Evolutionary conservation across 352 stramenopile species (phyloP).

Genomic region (Phytophthora ramorum): DNA sequence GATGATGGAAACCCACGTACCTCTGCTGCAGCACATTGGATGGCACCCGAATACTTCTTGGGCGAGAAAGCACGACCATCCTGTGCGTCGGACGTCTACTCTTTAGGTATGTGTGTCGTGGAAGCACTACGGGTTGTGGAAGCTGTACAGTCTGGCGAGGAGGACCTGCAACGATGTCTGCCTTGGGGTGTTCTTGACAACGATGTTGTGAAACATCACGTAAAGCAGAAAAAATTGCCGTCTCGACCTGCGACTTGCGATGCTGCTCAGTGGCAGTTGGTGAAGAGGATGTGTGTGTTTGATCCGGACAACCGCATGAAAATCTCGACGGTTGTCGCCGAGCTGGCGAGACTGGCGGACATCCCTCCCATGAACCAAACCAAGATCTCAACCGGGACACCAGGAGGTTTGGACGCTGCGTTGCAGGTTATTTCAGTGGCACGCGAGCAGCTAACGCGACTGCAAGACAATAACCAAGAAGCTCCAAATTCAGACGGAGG

Average conservation of each 20-base stretch:
- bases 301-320: not conserved
- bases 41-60: not conserved
- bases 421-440: not conserved
- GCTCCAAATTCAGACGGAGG: not conserved
- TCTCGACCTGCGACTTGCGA: not conserved
- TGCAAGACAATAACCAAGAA: not conserved
- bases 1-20: not conserved
- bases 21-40: not conserved
- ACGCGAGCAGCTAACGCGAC: not conserved
- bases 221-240: not conserved
- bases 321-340: constrained; percentile 1
- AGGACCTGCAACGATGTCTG: not conserved
- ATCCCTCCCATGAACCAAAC: not conserved
- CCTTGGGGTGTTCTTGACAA: not conserved
- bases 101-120: not conserved
- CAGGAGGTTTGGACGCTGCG: not conserved
- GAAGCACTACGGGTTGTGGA: constrained; percentile 4
- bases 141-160: not conserved
- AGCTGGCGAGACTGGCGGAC: not conserved
- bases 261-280: not conserved
- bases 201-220: not conserved
- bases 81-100: not conserved
- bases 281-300: constrained; percentile 4
- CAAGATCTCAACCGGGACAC: not conserved
- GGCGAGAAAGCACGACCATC: not conserved